phyloP scores from a whole-genome alignment of 768 basidiomycete species.

The Lactarius hatsudake region DNA sequence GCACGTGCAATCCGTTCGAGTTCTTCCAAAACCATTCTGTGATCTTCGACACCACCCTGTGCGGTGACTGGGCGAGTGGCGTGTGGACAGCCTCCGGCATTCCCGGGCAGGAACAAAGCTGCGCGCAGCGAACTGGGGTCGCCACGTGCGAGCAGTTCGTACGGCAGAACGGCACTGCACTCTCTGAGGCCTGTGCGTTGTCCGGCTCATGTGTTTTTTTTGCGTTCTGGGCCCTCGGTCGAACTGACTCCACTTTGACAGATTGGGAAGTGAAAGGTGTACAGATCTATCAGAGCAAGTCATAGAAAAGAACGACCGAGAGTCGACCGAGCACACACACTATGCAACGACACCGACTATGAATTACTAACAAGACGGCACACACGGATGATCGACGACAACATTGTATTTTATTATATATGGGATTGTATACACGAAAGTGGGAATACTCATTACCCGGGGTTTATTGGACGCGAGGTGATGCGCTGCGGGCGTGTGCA shows the following conservation, averaged over 20 bases:
- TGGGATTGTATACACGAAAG: neutral
- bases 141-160: conserved; percentile 80
- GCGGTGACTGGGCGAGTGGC: conserved; percentile 86
- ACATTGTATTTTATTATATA: conserved; percentile 17
- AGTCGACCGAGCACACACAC: neutral
- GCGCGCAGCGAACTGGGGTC: conserved; percentile 78
- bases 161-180: conserved; percentile 62
- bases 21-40: conserved; percentile 76
- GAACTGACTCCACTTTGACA: conserved; percentile 33
- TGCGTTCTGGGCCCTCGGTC: neutral
- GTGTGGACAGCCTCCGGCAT: conserved; percentile 74
- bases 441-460: neutral
- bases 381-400: conserved; percentile 5
- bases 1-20: conserved; percentile 67
- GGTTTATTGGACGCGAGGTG: conserved; percentile 3
- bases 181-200: conserved; percentile 74
- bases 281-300: conserved; percentile 57
- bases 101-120: conserved; percentile 84
- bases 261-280: conserved; percentile 83
- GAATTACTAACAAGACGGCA: neutral
- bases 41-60: conserved; percentile 86
- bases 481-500: neutral
- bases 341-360: neutral
- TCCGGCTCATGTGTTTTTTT: neutral
- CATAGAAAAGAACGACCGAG: conserved; percentile 1